Evolutionary conservation across 306 rosid genomes (phyloP), one percentile per base, ranked within the genome.

Genomic region (Cicer yamashitae): DNA sequence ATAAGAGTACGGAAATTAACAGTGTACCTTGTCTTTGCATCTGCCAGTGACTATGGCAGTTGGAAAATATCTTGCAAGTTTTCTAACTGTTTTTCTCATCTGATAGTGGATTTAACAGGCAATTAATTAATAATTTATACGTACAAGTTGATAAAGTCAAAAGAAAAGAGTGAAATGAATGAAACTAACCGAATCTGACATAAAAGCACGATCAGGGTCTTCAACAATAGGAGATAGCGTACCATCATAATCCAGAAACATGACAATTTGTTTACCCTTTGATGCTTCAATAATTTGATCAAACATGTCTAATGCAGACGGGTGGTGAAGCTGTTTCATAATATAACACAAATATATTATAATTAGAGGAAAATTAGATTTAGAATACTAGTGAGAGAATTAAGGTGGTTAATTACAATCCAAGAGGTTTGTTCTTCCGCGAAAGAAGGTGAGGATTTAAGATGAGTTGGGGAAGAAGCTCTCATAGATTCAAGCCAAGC

Each of bases 11-110:
- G 48, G 51, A 77, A 77, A 58, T 71, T 79, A 82, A 90, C 88
- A 47, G 58, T 47, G 79, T 84, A 92, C 98, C 92, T 90, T 94
- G 57, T 89, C 96, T 76, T 88, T 90, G 82, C 97, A 89, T 83
- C 98, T 87, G 50, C 98, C 98, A 10, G 82, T 91, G 38, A 94
- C 97, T 66, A 94, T 91, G 18, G 98, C 98, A 25, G 98, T 88
- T 3, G 98, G 98, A 79, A 91, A 94, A 78, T 86, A 79, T 52
- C 78, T 81, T 1, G 98, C 98, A 0, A 94, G 88, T 41, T 81
- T 86, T 71, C 89, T 88, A 48, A 94, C 96, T 0, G 98, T 81
- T 75, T 82, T 83, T 67, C 98, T 91, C 98, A 94, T 94, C 98
- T 94, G 96, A 65, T 15, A 44, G 37, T 1, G 30, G 30, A 25